Evolutionary conservation across 2,329 filamentous ascomycete species (phyloP).

Genomic region (Aspergillus proliferans): DNA sequence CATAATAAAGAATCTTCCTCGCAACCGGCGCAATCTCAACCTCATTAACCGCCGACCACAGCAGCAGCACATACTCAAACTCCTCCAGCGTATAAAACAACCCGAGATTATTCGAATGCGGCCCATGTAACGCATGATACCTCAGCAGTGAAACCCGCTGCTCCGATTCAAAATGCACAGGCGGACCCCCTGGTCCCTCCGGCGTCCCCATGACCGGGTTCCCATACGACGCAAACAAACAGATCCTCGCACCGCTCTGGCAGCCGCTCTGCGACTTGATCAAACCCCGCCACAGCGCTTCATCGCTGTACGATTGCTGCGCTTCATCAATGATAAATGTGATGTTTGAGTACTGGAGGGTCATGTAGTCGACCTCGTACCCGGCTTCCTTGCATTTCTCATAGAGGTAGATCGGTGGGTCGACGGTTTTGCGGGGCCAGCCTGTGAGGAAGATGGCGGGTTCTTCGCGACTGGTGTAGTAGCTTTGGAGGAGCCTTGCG

Average conservation of each 20-base stretch:
- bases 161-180: neutral
- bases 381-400: neutral
- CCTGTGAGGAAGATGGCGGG: neutral
- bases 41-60: neutral
- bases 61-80: neutral
- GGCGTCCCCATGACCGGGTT: neutral
- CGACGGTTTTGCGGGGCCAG: neutral
- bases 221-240: slow-evolving; percentile 1
- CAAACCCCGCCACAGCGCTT: neutral
- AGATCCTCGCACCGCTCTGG: neutral
- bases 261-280: neutral
- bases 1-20: neutral
- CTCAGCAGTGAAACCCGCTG: neutral
- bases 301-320: neutral
- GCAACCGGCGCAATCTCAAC: neutral
- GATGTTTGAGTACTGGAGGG: neutral
- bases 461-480: neutral
- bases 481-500: neutral
- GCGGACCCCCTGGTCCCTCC: neutral
- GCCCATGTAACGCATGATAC: neutral
- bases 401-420: neutral
- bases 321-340: neutral
- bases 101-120: neutral
- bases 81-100: neutral
- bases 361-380: neutral